phyloP scores from a whole-genome alignment of 2,329 filamentous ascomycete species.

The Fusarium neocosmosporiellum region DNA sequence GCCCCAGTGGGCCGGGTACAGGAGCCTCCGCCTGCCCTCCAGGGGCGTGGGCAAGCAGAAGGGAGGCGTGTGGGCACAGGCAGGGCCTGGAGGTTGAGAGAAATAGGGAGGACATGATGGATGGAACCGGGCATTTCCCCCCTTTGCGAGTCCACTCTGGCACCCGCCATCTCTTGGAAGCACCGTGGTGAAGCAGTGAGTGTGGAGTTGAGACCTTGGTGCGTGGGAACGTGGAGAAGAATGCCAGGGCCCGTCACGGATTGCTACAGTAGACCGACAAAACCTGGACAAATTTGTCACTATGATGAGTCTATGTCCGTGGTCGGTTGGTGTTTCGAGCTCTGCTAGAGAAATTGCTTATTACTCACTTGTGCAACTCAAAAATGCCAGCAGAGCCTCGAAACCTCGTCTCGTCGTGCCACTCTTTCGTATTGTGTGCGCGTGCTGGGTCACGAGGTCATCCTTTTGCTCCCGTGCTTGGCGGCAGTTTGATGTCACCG shows the following conservation, averaged over 20 bases:
- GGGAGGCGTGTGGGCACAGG: slow-evolving; percentile 13
- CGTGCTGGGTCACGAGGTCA: slow-evolving; percentile 37
- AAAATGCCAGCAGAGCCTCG: slow-evolving; percentile 15
- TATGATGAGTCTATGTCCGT: background rate
- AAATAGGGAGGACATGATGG: slow-evolving; percentile 1
- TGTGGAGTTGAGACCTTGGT: slow-evolving; percentile 11
- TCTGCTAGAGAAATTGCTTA: slow-evolving; percentile 23
- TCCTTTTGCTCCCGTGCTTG: slow-evolving; percentile 14
- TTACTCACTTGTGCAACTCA: slow-evolving; percentile 23
- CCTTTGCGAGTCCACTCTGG: slow-evolving; percentile 8
- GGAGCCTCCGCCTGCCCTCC: slow-evolving; percentile 1
- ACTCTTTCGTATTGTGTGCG: slow-evolving; percentile 20
- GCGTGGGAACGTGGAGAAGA: slow-evolving; percentile 16
- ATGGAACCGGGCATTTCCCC: slow-evolving; percentile 10
- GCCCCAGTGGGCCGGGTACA: slow-evolving; percentile 26
- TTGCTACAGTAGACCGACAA: slow-evolving; percentile 18
- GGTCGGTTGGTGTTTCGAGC: background rate
- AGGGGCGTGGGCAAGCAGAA: background rate
- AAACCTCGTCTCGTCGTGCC: slow-evolving; percentile 29
- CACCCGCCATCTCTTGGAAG: background rate
- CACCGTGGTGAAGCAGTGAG: slow-evolving; percentile 20
- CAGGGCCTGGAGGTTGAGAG: background rate
- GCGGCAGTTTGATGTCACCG: slow-evolving; percentile 29
- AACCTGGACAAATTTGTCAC: background rate
- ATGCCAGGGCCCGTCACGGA: slow-evolving; percentile 6